A percentile compares a stretch with the other conserved stretches of the same genome.
phyloP scores from a whole-genome alignment of 306 rosid genomes.

The Herpetospermum pedunculosum region DNA sequence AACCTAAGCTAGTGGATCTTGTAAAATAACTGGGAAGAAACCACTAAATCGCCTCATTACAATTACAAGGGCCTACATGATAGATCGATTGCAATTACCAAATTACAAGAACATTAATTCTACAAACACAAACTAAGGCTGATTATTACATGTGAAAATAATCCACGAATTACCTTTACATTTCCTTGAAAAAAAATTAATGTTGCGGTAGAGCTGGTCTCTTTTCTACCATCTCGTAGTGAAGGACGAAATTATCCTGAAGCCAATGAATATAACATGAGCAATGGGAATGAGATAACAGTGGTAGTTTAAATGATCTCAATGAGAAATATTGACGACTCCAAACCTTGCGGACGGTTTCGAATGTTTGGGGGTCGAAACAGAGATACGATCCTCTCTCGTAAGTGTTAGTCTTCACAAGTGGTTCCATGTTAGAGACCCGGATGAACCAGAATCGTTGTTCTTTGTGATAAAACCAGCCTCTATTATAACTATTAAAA shows the following conservation, averaged over 20 bases:
- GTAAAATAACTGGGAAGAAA: background rate
- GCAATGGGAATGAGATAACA: background rate
- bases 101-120: background rate
- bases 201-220: slow-evolving; percentile 64
- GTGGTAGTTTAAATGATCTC: background rate
- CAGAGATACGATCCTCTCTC: slow-evolving; percentile 88
- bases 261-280: background rate
- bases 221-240: slow-evolving; percentile 75
- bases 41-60: background rate
- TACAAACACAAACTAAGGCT: background rate
- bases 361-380: slow-evolving; percentile 79
- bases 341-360: slow-evolving; percentile 72
- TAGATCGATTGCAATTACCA: slow-evolving; percentile 1
- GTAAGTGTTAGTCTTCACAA: slow-evolving; percentile 56
- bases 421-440: slow-evolving; percentile 67
- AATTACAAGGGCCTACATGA: slow-evolving; percentile 2
- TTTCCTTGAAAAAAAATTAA: slow-evolving; percentile 9
- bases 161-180: background rate
- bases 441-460: slow-evolving; percentile 57
- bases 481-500: slow-evolving; percentile 49
- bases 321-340: background rate
- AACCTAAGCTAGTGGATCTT: background rate
- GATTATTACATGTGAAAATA: background rate
- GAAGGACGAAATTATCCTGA: slow-evolving; percentile 83
- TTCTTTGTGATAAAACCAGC: slow-evolving; percentile 96